Conservation (phyloP, 2,329 filamentous ascomycete genomes). For the Grosmannia serpens region DNA sequence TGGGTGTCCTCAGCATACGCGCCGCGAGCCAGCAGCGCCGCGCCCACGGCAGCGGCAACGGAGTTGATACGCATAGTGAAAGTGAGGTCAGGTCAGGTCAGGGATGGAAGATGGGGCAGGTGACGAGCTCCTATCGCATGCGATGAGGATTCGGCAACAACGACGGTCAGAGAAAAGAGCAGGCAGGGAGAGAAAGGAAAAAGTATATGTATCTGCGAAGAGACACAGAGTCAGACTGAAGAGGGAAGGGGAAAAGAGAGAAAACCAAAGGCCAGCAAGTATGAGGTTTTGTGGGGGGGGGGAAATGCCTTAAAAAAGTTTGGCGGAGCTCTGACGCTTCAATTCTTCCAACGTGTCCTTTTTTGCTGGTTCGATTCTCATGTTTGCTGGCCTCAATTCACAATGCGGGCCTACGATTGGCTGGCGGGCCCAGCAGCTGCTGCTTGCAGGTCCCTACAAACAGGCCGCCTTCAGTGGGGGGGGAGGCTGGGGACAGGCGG, state of each 20-base stretch:
- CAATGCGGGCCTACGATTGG: conserved; percentile 3
- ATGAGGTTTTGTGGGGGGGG: conserved; percentile 6
- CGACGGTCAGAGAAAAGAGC: neutral
- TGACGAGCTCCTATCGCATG: neutral
- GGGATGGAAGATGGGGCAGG: neutral
- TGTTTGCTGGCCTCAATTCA: conserved; percentile 5
- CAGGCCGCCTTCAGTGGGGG: neutral
- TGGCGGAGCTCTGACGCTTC: conserved; percentile 3
- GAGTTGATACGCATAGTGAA: conserved; percentile 71
- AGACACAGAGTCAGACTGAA: neutral
- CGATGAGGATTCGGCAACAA: neutral
- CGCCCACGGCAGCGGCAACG: conserved; percentile 64
- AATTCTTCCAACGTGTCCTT: conserved; percentile 15
- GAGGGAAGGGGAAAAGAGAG: neutral
- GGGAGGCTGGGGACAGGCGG: conserved; percentile 4
- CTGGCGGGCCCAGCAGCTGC: neutral
- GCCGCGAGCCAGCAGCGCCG: conserved; percentile 59
- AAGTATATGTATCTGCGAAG: neutral
- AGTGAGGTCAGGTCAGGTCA: neutral
- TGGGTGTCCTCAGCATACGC: conserved; percentile 56
- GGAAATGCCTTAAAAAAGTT: conserved; percentile 7
- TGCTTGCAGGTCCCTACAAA: neutral
- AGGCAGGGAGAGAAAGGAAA: conserved; percentile 3
- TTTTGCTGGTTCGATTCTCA: conserved; percentile 8
- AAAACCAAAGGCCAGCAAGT: neutral